Percentiles rank a stretch among this genome's conserved stretches.
phyloP scores from a whole-genome alignment of 2,329 filamentous ascomycete genomes.

The Stagonosporopsis rhizophila region DNA sequence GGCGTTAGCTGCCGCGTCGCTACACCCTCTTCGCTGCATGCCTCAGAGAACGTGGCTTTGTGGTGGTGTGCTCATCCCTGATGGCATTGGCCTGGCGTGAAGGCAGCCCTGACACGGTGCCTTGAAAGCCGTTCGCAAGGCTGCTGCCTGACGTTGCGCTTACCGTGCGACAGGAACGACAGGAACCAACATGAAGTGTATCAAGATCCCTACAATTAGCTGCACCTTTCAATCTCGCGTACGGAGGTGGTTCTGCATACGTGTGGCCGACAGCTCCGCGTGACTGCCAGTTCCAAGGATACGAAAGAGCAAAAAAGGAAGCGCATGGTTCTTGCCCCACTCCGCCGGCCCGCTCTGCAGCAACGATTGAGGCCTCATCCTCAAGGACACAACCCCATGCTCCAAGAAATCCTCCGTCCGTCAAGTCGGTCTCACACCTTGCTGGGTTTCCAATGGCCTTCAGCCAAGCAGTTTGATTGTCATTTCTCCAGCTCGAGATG shows the following conservation, averaged over 20 bases:
- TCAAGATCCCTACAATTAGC: conserved; percentile 16
- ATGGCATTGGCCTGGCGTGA: conserved; percentile 18
- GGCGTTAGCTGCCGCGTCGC: conserved; percentile 13
- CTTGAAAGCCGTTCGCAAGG: conserved; percentile 15
- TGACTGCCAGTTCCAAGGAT: conserved; percentile 16
- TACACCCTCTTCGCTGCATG: conserved; percentile 8
- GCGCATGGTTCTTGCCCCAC: conserved; percentile 13
- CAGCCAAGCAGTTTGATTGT: too few relatives aligned
- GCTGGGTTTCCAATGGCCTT: background rate
- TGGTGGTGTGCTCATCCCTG: conserved; percentile 16
- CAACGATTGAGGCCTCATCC: conserved; percentile 16
- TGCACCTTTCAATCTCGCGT: conserved; percentile 12
- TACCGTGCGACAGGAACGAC: conserved; percentile 2
- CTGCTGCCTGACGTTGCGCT: conserved; percentile 19
- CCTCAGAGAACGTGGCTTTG: conserved; percentile 11
- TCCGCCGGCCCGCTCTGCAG: conserved; percentile 18
- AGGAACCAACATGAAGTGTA: conserved; percentile 18
- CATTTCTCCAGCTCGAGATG: background rate
- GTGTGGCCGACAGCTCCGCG: conserved; percentile 3
- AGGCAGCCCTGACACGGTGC: conserved; percentile 9
- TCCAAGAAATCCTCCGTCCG: conserved; percentile 1
- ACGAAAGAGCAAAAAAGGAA: background rate
- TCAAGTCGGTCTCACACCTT: background rate
- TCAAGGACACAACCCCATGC: background rate
- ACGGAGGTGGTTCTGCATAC: conserved; percentile 1